Percentiles rank a stretch among this genome's conserved stretches.
Conservation (phyloP, 257 asterid species). For the Agastache rugosa region DNA sequence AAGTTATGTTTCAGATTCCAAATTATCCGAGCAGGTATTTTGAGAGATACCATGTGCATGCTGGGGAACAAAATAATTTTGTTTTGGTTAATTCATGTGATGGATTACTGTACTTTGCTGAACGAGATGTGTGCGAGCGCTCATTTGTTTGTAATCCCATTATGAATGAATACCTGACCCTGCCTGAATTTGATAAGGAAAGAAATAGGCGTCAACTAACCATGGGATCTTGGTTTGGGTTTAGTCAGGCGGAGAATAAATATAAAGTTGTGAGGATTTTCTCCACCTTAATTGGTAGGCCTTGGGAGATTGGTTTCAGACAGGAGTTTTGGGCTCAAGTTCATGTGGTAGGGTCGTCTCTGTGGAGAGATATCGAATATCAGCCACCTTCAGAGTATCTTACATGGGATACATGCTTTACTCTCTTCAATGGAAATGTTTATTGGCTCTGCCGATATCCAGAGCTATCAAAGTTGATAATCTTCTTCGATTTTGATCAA, state of each 20-base stretch:
- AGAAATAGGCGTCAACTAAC: neutral
- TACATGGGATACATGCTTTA: slow-evolving; percentile 34
- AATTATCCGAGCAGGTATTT: slow-evolving; percentile 10
- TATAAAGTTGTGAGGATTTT: slow-evolving; percentile 39
- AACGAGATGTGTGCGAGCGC: slow-evolving; percentile 17
- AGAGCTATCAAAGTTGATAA: neutral
- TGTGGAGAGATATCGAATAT: slow-evolving; percentile 30
- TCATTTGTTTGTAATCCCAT: slow-evolving; percentile 36
- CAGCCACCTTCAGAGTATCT: neutral
- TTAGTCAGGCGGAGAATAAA: slow-evolving; percentile 26
- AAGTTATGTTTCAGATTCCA: slow-evolving; percentile 28
- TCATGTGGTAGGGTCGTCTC: slow-evolving; percentile 36
- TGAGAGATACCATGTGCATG: neutral
- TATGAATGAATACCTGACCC: slow-evolving; percentile 22
- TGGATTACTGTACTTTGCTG: slow-evolving; percentile 37
- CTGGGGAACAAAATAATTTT: slow-evolving; percentile 20
- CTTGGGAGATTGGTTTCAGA: slow-evolving; percentile 13
- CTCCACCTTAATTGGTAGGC: neutral
- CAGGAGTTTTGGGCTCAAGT: slow-evolving; percentile 37
- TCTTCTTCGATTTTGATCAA: slow-evolving; percentile 39
- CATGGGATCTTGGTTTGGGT: slow-evolving; percentile 34
- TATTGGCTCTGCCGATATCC: slow-evolving; percentile 39
- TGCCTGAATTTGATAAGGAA: slow-evolving; percentile 19
- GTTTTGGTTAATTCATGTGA: slow-evolving; percentile 30
- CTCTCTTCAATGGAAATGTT: slow-evolving; percentile 28